Evolutionary conservation across 352 stramenopile species (phyloP).

Genomic region (Vaucheria bursata): DNA sequence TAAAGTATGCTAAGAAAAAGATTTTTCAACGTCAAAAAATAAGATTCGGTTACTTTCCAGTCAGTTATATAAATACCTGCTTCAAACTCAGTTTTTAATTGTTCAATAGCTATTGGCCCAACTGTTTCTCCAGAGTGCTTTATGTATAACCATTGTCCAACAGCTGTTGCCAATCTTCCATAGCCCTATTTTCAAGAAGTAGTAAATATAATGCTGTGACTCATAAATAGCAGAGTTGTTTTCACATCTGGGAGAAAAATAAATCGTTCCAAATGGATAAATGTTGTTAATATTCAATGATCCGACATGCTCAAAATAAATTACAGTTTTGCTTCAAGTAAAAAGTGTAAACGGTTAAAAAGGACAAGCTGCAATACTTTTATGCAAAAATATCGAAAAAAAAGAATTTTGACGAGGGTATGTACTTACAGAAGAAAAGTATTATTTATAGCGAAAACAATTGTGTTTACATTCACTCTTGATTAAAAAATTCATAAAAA

Average conservation of each 20-base stretch:
- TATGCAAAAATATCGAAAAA: neutral
- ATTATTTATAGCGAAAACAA: neutral
- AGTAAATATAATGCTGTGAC: neutral
- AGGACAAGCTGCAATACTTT: neutral
- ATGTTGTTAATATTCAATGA: too few species aligned
- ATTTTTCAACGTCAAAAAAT: neutral
- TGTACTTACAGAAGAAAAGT: neutral
- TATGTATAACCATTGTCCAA: conserved; percentile 11
- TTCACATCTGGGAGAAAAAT: too few species aligned
- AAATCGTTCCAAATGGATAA: too few species aligned
- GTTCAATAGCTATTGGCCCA: neutral
- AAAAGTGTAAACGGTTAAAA: too few species aligned
- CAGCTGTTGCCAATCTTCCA: neutral
- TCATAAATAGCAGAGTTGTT: too few species aligned
- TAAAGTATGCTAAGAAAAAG: neutral
- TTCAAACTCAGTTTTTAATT: neutral
- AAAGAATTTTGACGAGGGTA: neutral
- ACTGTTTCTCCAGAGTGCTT: neutral
- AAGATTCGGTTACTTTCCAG: neutral
- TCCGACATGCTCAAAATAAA: too few species aligned
- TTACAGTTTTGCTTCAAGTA: too few species aligned
- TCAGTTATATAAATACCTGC: conserved; percentile 2
- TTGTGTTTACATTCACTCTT: conserved; percentile 1
- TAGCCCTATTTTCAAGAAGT: neutral
- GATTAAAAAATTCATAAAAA: too few species aligned